These are phyloP conservation scores for Teratosphaeria viscida DNA, from an alignment of 2,329 filamentous ascomycete genomes.

Conservation along the genomic window DNA sequence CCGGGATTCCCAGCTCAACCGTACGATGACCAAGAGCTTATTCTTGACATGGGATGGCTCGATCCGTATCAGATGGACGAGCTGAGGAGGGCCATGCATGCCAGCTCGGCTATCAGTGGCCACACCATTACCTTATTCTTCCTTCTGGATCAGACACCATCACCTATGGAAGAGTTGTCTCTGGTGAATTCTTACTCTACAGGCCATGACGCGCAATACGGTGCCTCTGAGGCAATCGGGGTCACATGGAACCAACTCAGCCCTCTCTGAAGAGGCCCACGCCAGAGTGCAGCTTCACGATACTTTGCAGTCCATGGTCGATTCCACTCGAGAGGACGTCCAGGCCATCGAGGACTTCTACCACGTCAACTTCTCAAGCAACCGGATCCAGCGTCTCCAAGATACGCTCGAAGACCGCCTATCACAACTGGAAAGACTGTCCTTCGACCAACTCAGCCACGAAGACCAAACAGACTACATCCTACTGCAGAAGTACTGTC, in stretches of 20 bases:
- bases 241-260: neutral
- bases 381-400: neutral
- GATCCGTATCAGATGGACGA: too few relatives aligned
- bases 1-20: too few relatives aligned
- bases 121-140: neutral
- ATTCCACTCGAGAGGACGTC: neutral
- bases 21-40: too few relatives aligned
- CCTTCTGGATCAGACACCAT: neutral
- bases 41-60: too few relatives aligned
- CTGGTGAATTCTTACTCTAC: neutral
- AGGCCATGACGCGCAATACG: neutral
- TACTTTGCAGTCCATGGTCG: neutral
- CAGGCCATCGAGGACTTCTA: conserved; percentile 1
- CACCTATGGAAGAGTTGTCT: neutral
- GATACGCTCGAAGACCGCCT: neutral
- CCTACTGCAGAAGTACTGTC: neutral
- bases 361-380: neutral
- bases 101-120: neutral
- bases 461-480: neutral
- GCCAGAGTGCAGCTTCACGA: neutral
- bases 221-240: neutral
- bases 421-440: neutral
- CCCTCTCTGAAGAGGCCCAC: neutral
- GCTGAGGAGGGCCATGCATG: neutral
- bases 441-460: neutral